Base-by-base conservation (phyloP, 2,329 filamentous ascomycete genomes). In the Alternaria triticimaculans region DNA sequence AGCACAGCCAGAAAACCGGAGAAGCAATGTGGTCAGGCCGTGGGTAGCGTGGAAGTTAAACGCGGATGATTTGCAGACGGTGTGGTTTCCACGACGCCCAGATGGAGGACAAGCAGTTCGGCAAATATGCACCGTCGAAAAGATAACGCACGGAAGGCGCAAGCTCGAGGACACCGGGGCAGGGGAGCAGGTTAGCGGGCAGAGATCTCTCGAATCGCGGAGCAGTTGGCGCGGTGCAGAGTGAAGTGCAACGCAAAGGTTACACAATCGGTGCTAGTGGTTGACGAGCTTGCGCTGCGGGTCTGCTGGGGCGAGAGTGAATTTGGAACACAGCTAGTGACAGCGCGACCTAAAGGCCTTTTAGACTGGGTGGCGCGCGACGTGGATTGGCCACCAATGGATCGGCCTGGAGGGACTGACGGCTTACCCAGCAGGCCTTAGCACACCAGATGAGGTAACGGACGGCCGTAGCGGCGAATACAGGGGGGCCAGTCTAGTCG, bases 1-100 rank as follows among this genome's bases (percentile, higher is more conserved):
- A 62, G 73, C 74, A 73, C 73, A 76, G 75, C 75, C 76, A 78
- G 76, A 72, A 71, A 72, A 72, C 77, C 71, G 73, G 72, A 76
- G 74, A 74, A 72, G 71, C 73, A 72, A 68, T 69, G 73, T 76
- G 73, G 71, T 72, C 74, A 76, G 70, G 72, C 75, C 71, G 72
- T 72, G 72, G 30, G 77, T 83, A 82, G 81, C 80, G 82, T 78
- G 75, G 67, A 80, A 76, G 79, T 81, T 80, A 80, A 80, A 79
- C 72, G 80, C 81, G 82, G 81, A 80, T 84, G 82, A 84, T 84
- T 80, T 82, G 80, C 82, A 84, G 75, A 78, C 77, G 78, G 79
- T 77, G 60, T 78, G 73, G 54, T 78, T 78, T 76, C 76, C 73
- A 78, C 68, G 54, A 70, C 70, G 74, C 71, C 72, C 71, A 75